A percentile compares a stretch with the other conserved stretches of the same genome.
phyloP scores from a whole-genome alignment of 805 yeast species.

The Hanseniaspora guilliermondii region DNA sequence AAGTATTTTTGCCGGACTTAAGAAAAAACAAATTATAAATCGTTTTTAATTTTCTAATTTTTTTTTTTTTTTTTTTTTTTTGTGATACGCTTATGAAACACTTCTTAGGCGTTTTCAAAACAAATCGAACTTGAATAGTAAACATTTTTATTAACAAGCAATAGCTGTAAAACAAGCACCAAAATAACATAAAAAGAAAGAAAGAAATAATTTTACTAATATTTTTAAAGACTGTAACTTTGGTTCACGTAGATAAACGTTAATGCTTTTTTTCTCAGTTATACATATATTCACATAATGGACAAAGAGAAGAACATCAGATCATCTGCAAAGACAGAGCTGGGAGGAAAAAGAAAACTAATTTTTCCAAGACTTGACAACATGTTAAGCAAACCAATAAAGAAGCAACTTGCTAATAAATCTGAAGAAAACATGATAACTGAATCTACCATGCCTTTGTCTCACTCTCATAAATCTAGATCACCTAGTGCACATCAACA shows the following conservation, averaged over 20 bases:
- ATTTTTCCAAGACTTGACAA: not conserved
- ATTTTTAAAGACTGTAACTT: no score
- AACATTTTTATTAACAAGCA: not conserved
- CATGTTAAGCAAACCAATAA: not conserved
- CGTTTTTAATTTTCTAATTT: not conserved
- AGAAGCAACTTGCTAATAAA: not conserved
- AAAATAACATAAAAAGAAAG: not conserved
- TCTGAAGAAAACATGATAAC: not conserved
- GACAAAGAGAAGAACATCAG: conserved; percentile 1
- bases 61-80: not conserved
- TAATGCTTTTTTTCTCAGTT: no score
- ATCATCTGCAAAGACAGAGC: not conserved
- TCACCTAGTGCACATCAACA: not conserved
- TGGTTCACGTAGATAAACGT: no score
- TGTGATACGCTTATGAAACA: conserved; percentile 9
- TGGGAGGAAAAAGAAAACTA: not conserved
- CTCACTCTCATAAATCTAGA: not conserved
- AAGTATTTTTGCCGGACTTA: not conserved
- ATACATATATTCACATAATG: not conserved
- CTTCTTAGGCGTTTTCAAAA: not conserved
- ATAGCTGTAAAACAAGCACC: not conserved
- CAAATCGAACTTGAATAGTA: not conserved
- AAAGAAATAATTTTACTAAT: not conserved
- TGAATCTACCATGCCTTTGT: not conserved
- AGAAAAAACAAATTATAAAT: not conserved